Percentiles rank a stretch among this genome's conserved stretches.
Evolutionary conservation across 2,329 filamentous ascomycete species (phyloP).

Genomic region (Xenoacremonium recifei): DNA sequence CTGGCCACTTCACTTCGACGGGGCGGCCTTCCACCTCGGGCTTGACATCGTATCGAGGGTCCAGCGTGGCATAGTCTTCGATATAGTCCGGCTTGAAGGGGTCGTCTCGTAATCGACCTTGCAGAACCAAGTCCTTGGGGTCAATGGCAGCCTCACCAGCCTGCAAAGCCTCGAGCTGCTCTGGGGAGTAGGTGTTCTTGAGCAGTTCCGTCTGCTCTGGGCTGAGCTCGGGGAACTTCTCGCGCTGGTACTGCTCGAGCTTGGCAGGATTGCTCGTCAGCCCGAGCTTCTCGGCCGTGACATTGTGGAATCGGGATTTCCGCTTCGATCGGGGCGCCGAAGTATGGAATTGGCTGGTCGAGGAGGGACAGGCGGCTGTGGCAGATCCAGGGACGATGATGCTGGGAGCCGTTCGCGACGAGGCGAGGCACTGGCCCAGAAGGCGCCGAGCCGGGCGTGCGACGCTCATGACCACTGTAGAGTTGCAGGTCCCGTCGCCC

Average conservation of each 20-base stretch:
- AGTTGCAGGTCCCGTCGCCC: conserved; percentile 11
- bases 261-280: conserved; percentile 40
- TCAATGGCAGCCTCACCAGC: conserved; percentile 77
- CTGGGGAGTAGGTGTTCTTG: conserved; percentile 68
- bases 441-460: conserved; percentile 54
- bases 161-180: conserved; percentile 79
- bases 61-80: conserved; percentile 77
- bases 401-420: conserved; percentile 23
- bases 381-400: conserved; percentile 21
- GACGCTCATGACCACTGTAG: conserved; percentile 50
- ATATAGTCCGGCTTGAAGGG: conserved; percentile 72
- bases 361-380: no score
- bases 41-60: conserved; percentile 75
- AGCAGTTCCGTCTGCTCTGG: conserved; percentile 63
- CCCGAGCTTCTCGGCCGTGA: conserved; percentile 52
- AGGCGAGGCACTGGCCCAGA: conserved; percentile 48
- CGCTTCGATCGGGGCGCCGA: conserved; percentile 46
- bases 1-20: conserved; percentile 57
- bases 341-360: conserved; percentile 50
- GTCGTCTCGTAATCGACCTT: conserved; percentile 71
- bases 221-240: conserved; percentile 63
- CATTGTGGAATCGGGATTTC: conserved; percentile 51
- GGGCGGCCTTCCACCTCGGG: conserved; percentile 48
- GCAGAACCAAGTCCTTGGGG: conserved; percentile 68
- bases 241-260: conserved; percentile 43